Evolutionary conservation across 1,284 basidiomycete genomes (phyloP).

Genomic region (Apiotrichum siamense): DNA sequence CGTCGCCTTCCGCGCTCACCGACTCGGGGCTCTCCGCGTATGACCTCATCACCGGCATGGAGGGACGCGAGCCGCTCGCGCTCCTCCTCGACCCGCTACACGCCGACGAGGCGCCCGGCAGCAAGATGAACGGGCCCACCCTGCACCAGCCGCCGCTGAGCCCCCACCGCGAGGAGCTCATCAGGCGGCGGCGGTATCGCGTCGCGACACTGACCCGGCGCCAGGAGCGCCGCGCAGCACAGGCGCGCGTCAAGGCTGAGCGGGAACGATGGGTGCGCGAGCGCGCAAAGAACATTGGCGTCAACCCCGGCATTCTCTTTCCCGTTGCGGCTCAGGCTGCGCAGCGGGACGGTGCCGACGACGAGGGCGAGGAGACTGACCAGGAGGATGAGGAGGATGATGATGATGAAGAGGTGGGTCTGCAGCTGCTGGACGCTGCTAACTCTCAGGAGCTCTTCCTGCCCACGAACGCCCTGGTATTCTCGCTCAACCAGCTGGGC

Average conservation of each 20-base stretch:
- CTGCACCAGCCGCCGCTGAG: constrained; percentile 1
- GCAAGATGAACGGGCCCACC: not conserved
- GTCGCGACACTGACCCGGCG: constrained; percentile 55
- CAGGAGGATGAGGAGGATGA: constrained; percentile 5
- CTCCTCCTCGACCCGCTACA: constrained; percentile 57
- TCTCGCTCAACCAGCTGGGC: constrained; percentile 69
- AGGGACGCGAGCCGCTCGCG: constrained; percentile 71
- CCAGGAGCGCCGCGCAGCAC: constrained; percentile 54
- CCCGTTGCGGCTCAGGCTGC: constrained; percentile 27
- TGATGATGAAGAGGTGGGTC: not conserved
- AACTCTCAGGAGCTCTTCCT: constrained; percentile 43
- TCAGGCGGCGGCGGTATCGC: constrained; percentile 56
- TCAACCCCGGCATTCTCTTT: constrained; percentile 29
- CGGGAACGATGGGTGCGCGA: constrained; percentile 56
- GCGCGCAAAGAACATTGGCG: constrained; percentile 32
- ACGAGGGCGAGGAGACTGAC: constrained; percentile 51
- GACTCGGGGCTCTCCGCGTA: constrained; percentile 70
- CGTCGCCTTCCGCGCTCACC: constrained; percentile 69
- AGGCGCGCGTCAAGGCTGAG: constrained; percentile 53
- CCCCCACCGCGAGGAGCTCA: constrained; percentile 24
- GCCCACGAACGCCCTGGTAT: constrained; percentile 65
- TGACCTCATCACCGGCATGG: constrained; percentile 73
- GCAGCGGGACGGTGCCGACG: constrained; percentile 16
- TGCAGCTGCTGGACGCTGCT: constrained; percentile 2
- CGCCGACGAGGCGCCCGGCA: constrained; percentile 4